Percentiles rank a stretch among this genome's conserved stretches.
These are phyloP conservation scores for Choricystis sp. DNA, from an alignment of 139 green algal species.

Conservation along the genomic window DNA sequence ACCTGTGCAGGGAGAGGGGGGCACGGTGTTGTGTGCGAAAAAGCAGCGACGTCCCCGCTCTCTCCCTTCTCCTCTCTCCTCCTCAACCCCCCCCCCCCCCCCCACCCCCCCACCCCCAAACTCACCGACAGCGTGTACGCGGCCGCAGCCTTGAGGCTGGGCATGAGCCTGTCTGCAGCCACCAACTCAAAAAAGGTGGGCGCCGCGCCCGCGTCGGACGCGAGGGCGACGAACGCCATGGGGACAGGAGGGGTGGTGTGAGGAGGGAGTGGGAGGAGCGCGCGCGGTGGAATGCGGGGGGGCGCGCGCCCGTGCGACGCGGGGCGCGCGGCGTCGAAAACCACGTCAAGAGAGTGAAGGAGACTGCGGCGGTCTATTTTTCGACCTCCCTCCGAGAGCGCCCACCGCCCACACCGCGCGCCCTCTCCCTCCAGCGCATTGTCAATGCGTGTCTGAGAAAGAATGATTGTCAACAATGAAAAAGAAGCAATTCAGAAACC, in stretches of 20 bases:
- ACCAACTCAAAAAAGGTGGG: slow-evolving; percentile 79
- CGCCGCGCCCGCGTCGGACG: slow-evolving; percentile 26
- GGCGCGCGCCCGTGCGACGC: no score
- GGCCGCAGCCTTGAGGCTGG: slow-evolving; percentile 46
- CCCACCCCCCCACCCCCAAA: not conserved
- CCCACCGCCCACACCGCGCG: no score
- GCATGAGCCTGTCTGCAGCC: slow-evolving; percentile 59
- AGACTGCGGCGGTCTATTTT: no score
- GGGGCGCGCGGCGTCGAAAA: no score
- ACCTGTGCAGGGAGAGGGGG: slow-evolving; percentile 23
- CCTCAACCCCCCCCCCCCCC: not conserved
- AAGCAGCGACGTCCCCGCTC: not conserved
- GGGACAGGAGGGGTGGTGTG: no score
- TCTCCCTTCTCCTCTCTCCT: not conserved
- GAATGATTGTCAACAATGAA: no score
- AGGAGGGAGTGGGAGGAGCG: no score
- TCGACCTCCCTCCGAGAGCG: no score
- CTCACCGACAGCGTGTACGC: slow-evolving; percentile 56
- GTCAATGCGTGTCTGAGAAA: no score
- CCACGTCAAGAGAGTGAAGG: no score
- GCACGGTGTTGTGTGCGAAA: not conserved
- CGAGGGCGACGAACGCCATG: slow-evolving; percentile 61
- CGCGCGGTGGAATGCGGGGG: no score
- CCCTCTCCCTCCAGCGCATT: no score
- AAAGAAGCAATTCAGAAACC: not conserved